Evolutionary conservation across 495 filamentous ascomycete species (phyloP).

Genomic region (Cladorrhinum samala): DNA sequence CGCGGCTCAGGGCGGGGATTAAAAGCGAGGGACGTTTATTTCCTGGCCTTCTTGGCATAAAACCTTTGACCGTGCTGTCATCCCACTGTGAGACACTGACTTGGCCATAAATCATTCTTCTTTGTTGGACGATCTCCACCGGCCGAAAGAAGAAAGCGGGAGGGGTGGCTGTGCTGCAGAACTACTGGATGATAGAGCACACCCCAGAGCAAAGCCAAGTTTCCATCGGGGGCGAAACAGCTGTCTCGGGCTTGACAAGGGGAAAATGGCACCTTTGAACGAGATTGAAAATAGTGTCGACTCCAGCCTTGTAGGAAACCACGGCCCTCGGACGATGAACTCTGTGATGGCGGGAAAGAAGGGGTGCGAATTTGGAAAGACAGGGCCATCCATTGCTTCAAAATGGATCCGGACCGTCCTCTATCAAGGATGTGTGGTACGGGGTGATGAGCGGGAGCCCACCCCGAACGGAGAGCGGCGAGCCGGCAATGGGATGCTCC

Average conservation of each 20-base stretch:
- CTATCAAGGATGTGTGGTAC: background rate
- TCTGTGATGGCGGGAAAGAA: constrained; percentile 7
- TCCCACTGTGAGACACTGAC: background rate
- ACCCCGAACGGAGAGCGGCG: constrained; percentile 1
- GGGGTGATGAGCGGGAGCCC: constrained; percentile 5
- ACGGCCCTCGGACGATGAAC: background rate
- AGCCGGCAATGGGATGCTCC: constrained; percentile 1
- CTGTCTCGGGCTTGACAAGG: background rate
- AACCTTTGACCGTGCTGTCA: constrained; percentile 4
- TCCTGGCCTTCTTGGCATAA: constrained; percentile 7
- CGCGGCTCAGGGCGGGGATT: constrained; percentile 5
- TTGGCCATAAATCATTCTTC: background rate
- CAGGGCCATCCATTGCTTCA: constrained; percentile 2
- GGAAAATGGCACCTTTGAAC: background rate
- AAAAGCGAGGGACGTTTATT: background rate
- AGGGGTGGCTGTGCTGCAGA: background rate
- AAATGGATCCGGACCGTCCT: background rate
- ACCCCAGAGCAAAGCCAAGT: background rate
- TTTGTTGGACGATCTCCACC: too few relatives aligned
- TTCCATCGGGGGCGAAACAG: background rate
- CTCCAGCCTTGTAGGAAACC: constrained; percentile 1
- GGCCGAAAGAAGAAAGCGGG: too few relatives aligned
- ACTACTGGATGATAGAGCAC: too few relatives aligned
- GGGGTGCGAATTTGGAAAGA: constrained; percentile 4
- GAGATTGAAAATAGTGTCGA: background rate